Percentiles rank a stretch among this genome's conserved stretches.
These are phyloP conservation scores for Pestalotiopsis sp. DNA, from an alignment of 2,329 filamentous ascomycete genomes.

Conservation along the genomic window DNA sequence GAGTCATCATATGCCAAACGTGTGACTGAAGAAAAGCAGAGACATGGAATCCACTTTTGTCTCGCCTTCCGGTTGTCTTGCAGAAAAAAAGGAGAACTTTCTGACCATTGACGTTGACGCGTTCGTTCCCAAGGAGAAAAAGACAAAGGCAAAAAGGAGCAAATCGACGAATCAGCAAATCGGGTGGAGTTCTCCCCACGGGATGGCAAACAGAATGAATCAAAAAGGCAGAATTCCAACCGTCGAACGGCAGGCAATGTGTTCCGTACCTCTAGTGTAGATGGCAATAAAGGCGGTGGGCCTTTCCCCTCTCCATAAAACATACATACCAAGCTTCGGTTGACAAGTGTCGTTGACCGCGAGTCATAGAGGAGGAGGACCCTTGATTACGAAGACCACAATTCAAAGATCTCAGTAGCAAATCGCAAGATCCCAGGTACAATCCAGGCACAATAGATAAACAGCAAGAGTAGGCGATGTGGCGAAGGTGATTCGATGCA, in stretches of 20 bases:
- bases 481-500: not conserved
- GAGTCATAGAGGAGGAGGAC: too few species aligned
- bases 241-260: not conserved
- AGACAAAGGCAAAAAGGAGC: not conserved
- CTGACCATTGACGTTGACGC: not conserved
- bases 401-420: not conserved
- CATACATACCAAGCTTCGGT: too few species aligned
- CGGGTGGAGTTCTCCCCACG: not conserved
- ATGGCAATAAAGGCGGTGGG: not conserved
- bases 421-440: not conserved
- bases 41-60: not conserved
- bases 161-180: not conserved
- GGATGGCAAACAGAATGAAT: not conserved
- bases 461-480: not conserved
- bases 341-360: not conserved
- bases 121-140: not conserved
- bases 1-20: not conserved
- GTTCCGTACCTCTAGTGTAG: not conserved
- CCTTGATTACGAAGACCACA: too few species aligned
- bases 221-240: not conserved
- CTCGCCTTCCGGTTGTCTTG: not conserved
- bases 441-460: not conserved
- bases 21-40: not conserved
- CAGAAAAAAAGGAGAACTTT: not conserved
- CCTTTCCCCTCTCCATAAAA: too few species aligned